Base-by-base conservation (phyloP, 2,329 filamentous ascomycete species). In the Daldinia sp. region DNA sequence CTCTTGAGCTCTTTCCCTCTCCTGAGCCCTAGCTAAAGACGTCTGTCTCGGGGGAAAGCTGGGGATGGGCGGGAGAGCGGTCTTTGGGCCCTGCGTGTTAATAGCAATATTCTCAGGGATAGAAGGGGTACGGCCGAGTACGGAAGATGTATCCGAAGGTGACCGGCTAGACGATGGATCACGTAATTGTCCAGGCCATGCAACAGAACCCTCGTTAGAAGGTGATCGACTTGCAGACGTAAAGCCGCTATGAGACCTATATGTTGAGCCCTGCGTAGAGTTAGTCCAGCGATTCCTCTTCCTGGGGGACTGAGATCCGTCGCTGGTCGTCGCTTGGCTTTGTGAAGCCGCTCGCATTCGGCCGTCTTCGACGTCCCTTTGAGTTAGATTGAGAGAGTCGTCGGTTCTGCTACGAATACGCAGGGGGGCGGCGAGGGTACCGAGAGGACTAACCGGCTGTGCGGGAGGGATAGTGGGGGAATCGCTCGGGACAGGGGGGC, bases 401-500 rank as follows among this genome's bases (percentile, higher is more conserved):
- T 73, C 73, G 28, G 67, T 56, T 30, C 51, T 54, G 30, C 60
- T 68, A 42, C 62, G 66, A 50, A 68, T 37, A 53, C 65, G 65
- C 37, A 70, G 53, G 20, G 68, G 61, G 41, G 42, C 59, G n/a
- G 66, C 35, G 30, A 63, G 51, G 26, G 58, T 64, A 33, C 71
- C 68, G 42, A 51, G 55, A 13, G 72, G 73, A 67, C 71, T 72
- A 39, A 74, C 69, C 41, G 75, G 68, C 58, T 77, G 74, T 48
- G 73, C 63, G 59, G 65, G 65, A 51, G 73, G 73, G 26, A 79
- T 76, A 13, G 77, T 79, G 37, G 77, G 77, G 51, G 77, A 79
- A 62, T 79, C 77, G 26, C 59, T 72, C 4, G 59, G 60, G 18
- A 74, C 71, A 10, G 68, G 70, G 53, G 68, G 69, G 10, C 70